Base-by-base conservation (phyloP, 768 basidiomycete species). In the Leccinum obscurum region DNA sequence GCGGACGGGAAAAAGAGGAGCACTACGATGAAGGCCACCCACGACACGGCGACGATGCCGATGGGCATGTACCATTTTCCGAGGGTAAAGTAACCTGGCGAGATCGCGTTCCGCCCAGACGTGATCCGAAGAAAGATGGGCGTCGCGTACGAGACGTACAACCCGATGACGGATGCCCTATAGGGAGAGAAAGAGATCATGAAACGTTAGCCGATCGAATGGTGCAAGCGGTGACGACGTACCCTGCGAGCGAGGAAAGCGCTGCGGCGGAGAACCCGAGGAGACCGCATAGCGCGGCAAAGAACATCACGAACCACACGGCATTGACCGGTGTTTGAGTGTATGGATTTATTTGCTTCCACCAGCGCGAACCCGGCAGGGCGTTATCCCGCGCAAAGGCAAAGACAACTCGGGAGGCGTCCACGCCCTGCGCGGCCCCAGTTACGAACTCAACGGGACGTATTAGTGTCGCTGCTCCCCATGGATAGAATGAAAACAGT, bases 311-410 rank as follows among this genome's bases (percentile, higher is more conserved):
- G 50, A 90, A 77, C 89, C 88, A 90, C 6, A 88, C 89, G 3
- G 88, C 88, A 61, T 89, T 85, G 13, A 89, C 87, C 0, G 88
- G 88, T 6, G 89, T 90, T 66, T 83, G 83, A 1, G 88, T 88
- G 62, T 69, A 68, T 6, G 58, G 68, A 61, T 86, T 86, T 56
- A 90, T 80, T 56, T 71, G 76, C 66, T 88, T 88, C 88, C 86
- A 88, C 78, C 79, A 86, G 26, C 79, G 79, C 37, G 89, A 89
- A 6, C 88, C 88, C 7, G 88, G 89, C 11, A 90, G 79, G 6
- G 88, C 88, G 58, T 88, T 84, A 64, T 90, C 89, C 39, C 88
- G 76, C 17, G 88, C 87, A 68, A 90, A 89, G 7, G 88, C 88
- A 62, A 89, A 90, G 52, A 89, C 81, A 10, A 89, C 88, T 17